Base-by-base conservation (phyloP, 164 flowering plant species). In the Malania oleifera region DNA sequence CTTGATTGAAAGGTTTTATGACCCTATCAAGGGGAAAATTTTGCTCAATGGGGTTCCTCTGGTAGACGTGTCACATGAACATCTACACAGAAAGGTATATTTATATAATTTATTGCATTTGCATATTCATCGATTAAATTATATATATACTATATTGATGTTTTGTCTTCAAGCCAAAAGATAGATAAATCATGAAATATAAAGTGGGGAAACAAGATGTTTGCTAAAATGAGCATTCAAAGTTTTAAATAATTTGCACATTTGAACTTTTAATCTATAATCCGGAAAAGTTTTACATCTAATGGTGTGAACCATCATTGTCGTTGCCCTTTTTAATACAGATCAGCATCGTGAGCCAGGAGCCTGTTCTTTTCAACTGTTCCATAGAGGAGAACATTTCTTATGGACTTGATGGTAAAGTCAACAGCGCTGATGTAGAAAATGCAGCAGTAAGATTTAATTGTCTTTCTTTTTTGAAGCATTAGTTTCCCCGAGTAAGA, bases 321-420 rank as follows among this genome's bases (percentile, higher is more conserved):
- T 17, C 4, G 5, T 39, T 39, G 9, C 43, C 11, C 7, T 22
- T 24, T 22, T 22, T 52, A 15, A 17, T 15, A 29, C 80, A 95
- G 99, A 75, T 91, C 61, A 95, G 96, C 59, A 95, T 95, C 52
- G 98, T 95, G 63, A 95, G 96, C 80, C 99, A 91, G 66, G 98
- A 95, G 71, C 99, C 99, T 13, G 76, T 82, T 65, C 96, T 95
- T 39, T 95, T 95, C 79, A 91, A 95, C 63, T 95, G 98, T 54
- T 88, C 98, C 6, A 70, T 95, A 0, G 90, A 87, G 60, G 97
- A 89, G 73, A 95, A 95, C 73, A 91, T 95, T 56, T 90, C 99
- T 4, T 95, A 91, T 74, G 98, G 99, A 23, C 58, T 80, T 6
- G 79, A 81, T 22, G 93, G 96, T 46, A 82, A 82, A 72, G 85